Evolutionary conservation across 768 basidiomycete species (phyloP).

Genomic region (Mycena haematopus): DNA sequence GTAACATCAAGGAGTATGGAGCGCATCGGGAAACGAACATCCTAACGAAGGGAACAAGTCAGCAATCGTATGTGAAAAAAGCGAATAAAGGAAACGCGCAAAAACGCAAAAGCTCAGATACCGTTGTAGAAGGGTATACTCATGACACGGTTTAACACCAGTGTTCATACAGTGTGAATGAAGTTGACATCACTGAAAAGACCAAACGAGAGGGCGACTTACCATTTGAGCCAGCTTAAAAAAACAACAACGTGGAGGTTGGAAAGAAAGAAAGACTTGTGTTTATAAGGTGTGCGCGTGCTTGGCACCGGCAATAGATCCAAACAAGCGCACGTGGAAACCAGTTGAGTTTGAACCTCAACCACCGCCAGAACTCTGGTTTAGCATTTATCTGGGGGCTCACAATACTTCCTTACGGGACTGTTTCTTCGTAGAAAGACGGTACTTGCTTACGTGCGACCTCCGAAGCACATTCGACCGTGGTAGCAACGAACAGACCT

Average conservation of each 20-base stretch:
- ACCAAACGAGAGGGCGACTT: constrained; percentile 27
- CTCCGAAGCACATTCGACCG: background rate
- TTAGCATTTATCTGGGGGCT: too few relatives aligned
- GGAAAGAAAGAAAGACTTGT: background rate
- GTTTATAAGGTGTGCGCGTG: constrained; percentile 3
- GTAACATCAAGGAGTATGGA: constrained; percentile 6
- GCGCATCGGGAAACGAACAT: background rate
- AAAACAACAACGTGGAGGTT: background rate
- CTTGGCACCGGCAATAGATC: background rate
- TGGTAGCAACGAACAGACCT: constrained; percentile 3
- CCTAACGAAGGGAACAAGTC: constrained; percentile 13
- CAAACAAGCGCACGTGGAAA: constrained; percentile 6
- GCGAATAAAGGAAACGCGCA: constrained; percentile 18
- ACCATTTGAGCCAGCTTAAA: constrained; percentile 25
- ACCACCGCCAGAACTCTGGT: background rate
- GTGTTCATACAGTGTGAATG: constrained; percentile 83
- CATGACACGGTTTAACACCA: constrained; percentile 53
- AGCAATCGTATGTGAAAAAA: constrained; percentile 23
- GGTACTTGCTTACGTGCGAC: background rate
- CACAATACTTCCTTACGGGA: too few relatives aligned
- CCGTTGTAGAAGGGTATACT: constrained; percentile 78
- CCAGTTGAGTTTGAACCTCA: background rate
- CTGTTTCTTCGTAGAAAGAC: too few relatives aligned
- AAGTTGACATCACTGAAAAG: constrained; percentile 58
- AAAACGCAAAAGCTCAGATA: constrained; percentile 63